Conservation (phyloP, 2,329 filamentous ascomycete genomes). For the Magnaporthales sp. region DNA sequence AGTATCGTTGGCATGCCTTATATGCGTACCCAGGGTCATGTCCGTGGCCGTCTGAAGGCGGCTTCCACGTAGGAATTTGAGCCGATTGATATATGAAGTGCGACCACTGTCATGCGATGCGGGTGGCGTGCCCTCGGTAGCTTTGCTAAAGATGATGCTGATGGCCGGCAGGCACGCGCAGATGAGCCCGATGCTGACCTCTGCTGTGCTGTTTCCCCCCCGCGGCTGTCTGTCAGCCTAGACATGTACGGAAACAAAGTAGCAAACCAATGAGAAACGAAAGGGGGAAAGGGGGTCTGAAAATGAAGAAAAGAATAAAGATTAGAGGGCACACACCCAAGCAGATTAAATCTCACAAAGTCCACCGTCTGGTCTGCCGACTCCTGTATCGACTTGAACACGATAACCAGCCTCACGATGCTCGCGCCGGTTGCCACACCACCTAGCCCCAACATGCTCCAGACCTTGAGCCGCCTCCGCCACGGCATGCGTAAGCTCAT, state of each 20-base stretch:
- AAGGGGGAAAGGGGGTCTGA: too few species aligned
- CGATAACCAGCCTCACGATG: background rate
- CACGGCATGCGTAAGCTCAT: conserved; percentile 1
- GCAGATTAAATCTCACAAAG: conserved; percentile 2
- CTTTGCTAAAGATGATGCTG: background rate
- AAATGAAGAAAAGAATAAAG: background rate
- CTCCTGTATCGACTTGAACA: background rate
- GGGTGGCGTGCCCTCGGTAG: background rate
- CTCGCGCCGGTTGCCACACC: background rate
- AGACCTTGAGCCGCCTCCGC: background rate
- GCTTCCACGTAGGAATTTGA: conserved; percentile 2
- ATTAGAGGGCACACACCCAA: background rate
- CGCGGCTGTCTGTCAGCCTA: background rate
- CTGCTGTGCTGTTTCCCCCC: background rate
- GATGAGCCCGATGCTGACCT: conserved; percentile 3
- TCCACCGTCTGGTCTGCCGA: conserved; percentile 1
- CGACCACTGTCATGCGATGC: background rate
- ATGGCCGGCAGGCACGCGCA: conserved; percentile 2
- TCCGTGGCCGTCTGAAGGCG: background rate
- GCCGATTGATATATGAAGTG: background rate
- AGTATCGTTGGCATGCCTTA: background rate
- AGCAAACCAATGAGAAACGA: background rate
- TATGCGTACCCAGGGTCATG: background rate
- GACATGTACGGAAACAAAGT: background rate
- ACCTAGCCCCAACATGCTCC: background rate